Conservation (phyloP, 768 basidiomycete species). For the Hericium erinaceus region DNA sequence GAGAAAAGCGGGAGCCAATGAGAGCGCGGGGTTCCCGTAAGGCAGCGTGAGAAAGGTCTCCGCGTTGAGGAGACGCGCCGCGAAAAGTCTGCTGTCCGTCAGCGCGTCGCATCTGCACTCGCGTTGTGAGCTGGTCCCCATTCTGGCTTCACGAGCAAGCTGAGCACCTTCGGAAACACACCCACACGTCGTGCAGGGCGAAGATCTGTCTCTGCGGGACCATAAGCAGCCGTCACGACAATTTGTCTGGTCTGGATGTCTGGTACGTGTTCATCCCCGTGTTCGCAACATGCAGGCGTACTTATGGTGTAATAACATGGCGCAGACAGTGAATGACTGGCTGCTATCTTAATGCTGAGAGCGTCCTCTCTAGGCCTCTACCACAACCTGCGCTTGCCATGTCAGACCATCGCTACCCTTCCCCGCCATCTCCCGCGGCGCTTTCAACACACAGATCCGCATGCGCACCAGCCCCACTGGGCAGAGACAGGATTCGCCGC, state of each 20-base stretch:
- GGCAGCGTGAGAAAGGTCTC: not conserved
- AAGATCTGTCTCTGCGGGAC: no score
- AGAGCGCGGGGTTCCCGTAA: not conserved
- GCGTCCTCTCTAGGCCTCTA: conserved; percentile 70
- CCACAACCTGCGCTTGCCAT: conserved; percentile 26
- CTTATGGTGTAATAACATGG: no score
- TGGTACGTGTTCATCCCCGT: no score
- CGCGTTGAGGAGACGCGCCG: not conserved
- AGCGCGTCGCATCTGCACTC: not conserved
- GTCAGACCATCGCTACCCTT: not conserved
- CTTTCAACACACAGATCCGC: not conserved
- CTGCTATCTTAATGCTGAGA: conserved; percentile 71
- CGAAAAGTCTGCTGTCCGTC: not conserved
- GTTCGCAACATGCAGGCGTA: no score
- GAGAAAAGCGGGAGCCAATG: not conserved
- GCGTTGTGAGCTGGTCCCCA: not conserved
- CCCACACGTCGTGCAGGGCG: no score
- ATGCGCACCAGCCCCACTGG: not conserved
- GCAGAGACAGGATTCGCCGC: not conserved
- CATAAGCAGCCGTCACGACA: no score
- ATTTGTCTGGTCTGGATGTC: no score
- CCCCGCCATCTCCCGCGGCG: not conserved
- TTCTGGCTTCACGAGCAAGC: no score
- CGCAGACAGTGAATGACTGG: conserved; percentile 55
- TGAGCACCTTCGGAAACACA: no score